Evolutionary conservation across 139 green algal genomes (phyloP).

Genomic region (Chlorella sp.): DNA sequence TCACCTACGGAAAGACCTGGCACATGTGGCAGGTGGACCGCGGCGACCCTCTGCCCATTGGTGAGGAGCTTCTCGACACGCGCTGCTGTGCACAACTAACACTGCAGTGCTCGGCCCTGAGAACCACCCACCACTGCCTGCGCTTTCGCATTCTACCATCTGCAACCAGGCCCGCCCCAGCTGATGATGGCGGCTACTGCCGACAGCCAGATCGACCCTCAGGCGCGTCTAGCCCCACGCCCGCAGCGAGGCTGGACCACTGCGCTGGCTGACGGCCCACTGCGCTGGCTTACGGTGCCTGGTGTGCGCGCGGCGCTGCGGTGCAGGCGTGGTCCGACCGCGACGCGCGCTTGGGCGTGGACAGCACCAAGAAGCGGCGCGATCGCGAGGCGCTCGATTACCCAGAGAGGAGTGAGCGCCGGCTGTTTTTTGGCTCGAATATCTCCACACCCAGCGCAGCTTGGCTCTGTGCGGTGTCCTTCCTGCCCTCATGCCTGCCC

Average conservation of each 20-base stretch:
- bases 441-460: neutral
- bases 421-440: neutral
- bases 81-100: neutral
- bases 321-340: no score
- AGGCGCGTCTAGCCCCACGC: no score
- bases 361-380: slow-evolving; percentile 19
- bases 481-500: neutral
- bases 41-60: slow-evolving; percentile 66
- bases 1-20: slow-evolving; percentile 69
- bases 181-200: slow-evolving; percentile 74
- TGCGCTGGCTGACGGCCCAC: neutral
- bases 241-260: no score
- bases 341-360: slow-evolving; percentile 36
- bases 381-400: slow-evolving; percentile 2
- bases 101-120: neutral
- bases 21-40: slow-evolving; percentile 78
- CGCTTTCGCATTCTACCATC: neutral
- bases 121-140: neutral
- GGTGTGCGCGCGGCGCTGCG: slow-evolving; percentile 12
- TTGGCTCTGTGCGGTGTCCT: neutral
- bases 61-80: slow-evolving; percentile 25
- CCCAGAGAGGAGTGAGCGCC: neutral
- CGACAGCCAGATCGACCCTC: slow-evolving; percentile 59
- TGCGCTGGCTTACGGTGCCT: neutral
- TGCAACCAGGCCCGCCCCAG: slow-evolving; percentile 55